phyloP scores from a whole-genome alignment of 73 alveolate genomes.

The Loxodes magnus region DNA sequence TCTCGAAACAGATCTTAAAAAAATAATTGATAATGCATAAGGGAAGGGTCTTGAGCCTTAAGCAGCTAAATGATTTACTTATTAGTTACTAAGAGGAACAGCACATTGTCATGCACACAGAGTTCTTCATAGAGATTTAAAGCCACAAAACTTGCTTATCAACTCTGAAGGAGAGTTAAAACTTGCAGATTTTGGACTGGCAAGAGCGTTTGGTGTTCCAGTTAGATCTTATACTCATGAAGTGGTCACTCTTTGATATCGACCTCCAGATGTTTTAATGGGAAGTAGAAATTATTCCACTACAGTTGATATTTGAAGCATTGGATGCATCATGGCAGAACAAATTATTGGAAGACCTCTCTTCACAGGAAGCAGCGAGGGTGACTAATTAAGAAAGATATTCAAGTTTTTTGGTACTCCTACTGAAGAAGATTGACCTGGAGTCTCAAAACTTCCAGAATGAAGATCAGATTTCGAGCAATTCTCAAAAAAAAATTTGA shows the following conservation, averaged over 20 bases:
- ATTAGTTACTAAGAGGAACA: constrained; percentile 52
- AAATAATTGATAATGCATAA: constrained; percentile 42
- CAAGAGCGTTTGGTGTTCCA: constrained; percentile 70
- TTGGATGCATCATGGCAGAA: constrained; percentile 88
- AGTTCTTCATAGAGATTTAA: constrained; percentile 61
- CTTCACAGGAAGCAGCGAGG: constrained; percentile 51
- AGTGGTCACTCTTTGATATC: constrained; percentile 80
- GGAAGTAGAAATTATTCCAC: constrained; percentile 71
- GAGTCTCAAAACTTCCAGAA: constrained; percentile 25
- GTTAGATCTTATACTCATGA: constrained; percentile 79
- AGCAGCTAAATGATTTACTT: constrained; percentile 37
- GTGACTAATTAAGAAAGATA: constrained; percentile 52
- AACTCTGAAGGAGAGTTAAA: constrained; percentile 60
- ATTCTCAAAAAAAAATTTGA: background rate
- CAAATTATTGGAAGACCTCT: constrained; percentile 80
- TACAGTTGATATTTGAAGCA: constrained; percentile 89
- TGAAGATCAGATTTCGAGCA: too few species aligned
- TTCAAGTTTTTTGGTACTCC: constrained; percentile 77
- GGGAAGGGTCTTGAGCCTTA: constrained; percentile 43
- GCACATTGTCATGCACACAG: constrained; percentile 53
- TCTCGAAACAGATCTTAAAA: constrained; percentile 61
- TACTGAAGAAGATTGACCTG: constrained; percentile 58
- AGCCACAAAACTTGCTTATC: constrained; percentile 58
- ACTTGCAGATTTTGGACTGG: constrained; percentile 91
- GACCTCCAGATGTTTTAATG: constrained; percentile 82